Conservation (phyloP, 768 basidiomycete genomes). For the Cyclocybe aegerita region DNA sequence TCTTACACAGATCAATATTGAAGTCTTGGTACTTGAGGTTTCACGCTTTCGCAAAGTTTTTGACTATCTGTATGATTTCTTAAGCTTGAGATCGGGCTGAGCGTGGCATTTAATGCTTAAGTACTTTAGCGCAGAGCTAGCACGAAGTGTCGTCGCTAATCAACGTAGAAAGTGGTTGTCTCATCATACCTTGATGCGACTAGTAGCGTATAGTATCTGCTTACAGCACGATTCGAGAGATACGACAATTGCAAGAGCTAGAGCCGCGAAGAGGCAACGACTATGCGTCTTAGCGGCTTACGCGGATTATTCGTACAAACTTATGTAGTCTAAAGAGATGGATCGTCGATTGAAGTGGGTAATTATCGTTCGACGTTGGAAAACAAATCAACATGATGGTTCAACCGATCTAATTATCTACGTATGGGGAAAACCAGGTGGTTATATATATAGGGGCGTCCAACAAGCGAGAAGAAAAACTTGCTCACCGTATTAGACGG, state of each 20-base stretch:
- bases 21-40: no score
- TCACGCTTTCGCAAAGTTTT: no score
- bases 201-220: slow-evolving; percentile 3
- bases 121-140: slow-evolving; percentile 1
- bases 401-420: background rate
- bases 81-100: background rate
- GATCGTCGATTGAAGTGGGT: background rate
- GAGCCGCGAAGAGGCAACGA: slow-evolving; percentile 1
- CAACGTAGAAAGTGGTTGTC: background rate
- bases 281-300: background rate
- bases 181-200: background rate
- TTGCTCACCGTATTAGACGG: background rate
- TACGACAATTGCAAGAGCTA: no score
- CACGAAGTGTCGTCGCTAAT: slow-evolving; percentile 1
- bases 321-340: background rate
- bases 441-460: background rate
- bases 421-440: background rate
- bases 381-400: background rate
- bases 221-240: slow-evolving; percentile 1
- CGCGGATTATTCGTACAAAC: background rate
- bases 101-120: background rate
- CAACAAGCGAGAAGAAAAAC: slow-evolving; percentile 5
- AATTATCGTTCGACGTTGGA: background rate
- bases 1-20: no score
- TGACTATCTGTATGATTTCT: slow-evolving; percentile 5